phyloP scores from a whole-genome alignment of 768 basidiomycete species.

The Rhodotorula taiwanensis region DNA sequence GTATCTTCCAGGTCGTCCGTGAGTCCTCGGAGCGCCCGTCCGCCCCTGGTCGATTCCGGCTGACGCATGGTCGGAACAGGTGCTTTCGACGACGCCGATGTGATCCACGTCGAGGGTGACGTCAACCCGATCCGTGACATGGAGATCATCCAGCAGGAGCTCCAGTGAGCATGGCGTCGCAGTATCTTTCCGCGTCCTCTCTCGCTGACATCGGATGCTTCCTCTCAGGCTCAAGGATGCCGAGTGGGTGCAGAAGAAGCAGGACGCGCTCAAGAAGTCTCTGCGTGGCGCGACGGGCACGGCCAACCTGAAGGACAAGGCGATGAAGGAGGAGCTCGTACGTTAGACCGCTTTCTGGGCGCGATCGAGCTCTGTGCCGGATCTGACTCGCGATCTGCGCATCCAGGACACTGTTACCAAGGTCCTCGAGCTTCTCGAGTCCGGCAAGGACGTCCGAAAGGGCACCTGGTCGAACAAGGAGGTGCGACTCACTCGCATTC shows the following conservation, averaged over 20 bases:
- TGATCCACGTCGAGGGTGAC: constrained; percentile 97
- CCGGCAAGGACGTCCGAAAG: constrained; percentile 82
- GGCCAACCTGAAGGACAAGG: constrained; percentile 79
- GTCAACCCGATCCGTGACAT: constrained; percentile 93
- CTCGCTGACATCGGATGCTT: neutral
- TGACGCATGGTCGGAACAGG: constrained; percentile 3
- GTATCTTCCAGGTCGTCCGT: constrained; percentile 96
- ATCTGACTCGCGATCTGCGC: constrained; percentile 17
- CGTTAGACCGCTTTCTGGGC: constrained; percentile 42
- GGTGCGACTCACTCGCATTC: constrained; percentile 49
- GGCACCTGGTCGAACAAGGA: constrained; percentile 94
- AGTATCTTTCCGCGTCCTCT: neutral
- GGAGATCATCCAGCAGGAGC: constrained; percentile 91
- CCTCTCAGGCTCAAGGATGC: constrained; percentile 69
- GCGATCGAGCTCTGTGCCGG: too few relatives aligned
- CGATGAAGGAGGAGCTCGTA: constrained; percentile 92
- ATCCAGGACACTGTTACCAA: constrained; percentile 74
- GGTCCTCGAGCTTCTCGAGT: constrained; percentile 66
- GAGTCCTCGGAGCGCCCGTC: constrained; percentile 3
- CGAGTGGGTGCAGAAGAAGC: constrained; percentile 91
- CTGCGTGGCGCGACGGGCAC: constrained; percentile 62
- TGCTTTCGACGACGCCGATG: constrained; percentile 98
- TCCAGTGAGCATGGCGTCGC: constrained; percentile 48
- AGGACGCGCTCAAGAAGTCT: constrained; percentile 64
- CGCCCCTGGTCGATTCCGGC: neutral